These are phyloP conservation scores for Macrotyloma uniflorum DNA, from an alignment of 306 rosid species.

Conservation along the genomic window DNA sequence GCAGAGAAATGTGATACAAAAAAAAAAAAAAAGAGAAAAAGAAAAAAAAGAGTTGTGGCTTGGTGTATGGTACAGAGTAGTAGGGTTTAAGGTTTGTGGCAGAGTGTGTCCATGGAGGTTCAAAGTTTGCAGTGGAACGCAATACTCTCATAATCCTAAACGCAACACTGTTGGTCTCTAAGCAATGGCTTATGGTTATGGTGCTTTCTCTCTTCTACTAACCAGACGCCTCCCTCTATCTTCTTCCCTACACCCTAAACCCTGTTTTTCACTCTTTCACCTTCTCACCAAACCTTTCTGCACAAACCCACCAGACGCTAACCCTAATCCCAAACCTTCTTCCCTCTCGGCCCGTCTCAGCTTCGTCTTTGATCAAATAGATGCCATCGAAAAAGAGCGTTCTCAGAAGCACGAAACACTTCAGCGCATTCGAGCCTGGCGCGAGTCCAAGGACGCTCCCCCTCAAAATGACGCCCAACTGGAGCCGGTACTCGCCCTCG, in stretches of 20 bases:
- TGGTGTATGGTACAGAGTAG: not conserved
- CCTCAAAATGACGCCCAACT: slow-evolving; percentile 18
- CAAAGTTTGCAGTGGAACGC: not conserved
- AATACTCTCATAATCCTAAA: not conserved
- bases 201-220: slow-evolving; percentile 69
- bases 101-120: not conserved
- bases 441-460: slow-evolving; percentile 58
- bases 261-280: slow-evolving; percentile 31
- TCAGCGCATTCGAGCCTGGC: slow-evolving; percentile 89
- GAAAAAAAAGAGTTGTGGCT: not conserved
- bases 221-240: slow-evolving; percentile 56
- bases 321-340: slow-evolving; percentile 57
- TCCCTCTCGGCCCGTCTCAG: slow-evolving; percentile 84
- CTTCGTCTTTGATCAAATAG: slow-evolving; percentile 94
- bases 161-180: not conserved
- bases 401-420: slow-evolving; percentile 83
- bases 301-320: slow-evolving; percentile 45
- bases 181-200: slow-evolving; percentile 60
- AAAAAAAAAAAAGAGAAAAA: too few relatives aligned
- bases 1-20: too few relatives aligned
- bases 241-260: slow-evolving; percentile 44
- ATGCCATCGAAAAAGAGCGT: slow-evolving; percentile 82
- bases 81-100: slow-evolving; percentile 53
- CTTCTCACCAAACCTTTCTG: slow-evolving; percentile 51
- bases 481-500: not conserved